Conservation (phyloP, 2,329 filamentous ascomycete genomes). For the Clonostachys rhizophaga region DNA sequence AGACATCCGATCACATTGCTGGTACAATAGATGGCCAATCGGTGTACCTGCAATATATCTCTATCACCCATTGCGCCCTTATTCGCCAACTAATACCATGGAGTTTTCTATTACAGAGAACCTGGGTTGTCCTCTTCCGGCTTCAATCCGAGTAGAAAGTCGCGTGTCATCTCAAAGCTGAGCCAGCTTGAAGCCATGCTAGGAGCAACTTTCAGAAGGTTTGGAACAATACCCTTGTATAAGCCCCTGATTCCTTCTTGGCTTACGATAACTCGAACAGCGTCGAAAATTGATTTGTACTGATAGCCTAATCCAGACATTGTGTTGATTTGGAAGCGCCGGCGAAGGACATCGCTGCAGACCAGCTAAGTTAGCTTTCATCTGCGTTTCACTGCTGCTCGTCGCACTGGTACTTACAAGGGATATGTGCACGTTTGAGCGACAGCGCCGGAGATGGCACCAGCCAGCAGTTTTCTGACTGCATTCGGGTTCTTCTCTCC, state of each 20-base stretch:
- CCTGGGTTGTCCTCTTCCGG: conserved; percentile 19
- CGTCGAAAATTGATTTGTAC: conserved; percentile 84
- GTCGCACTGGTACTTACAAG: conserved; percentile 59
- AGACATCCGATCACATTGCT: too few species aligned
- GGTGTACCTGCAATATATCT: too few species aligned
- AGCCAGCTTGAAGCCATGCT: conserved; percentile 99
- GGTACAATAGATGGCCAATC: too few species aligned
- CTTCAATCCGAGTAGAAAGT: conserved; percentile 68
- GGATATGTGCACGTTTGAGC: conserved; percentile 98
- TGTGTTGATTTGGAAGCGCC: conserved; percentile 97
- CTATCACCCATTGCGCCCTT: too few species aligned
- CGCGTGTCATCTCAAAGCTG: conserved; percentile 90
- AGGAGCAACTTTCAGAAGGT: conserved; percentile 92
- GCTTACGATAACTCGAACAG: conserved; percentile 72
- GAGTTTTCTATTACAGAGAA: too few species aligned
- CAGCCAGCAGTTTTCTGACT: conserved; percentile 77
- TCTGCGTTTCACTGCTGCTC: background rate
- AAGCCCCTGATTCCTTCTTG: conserved; percentile 82
- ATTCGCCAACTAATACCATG: too few species aligned
- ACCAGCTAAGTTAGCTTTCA: background rate
- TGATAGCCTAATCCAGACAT: conserved; percentile 98
- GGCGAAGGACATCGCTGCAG: conserved; percentile 77
- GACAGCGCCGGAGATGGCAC: conserved; percentile 91
- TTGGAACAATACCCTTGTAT: conserved; percentile 95
- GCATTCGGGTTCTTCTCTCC: conserved; percentile 80